A percentile compares a stretch with the other conserved stretches of the same genome.
These are phyloP conservation scores for Lichenothelia convexa DNA, from an alignment of 495 filamentous ascomycete genomes.

Conservation along the genomic window DNA sequence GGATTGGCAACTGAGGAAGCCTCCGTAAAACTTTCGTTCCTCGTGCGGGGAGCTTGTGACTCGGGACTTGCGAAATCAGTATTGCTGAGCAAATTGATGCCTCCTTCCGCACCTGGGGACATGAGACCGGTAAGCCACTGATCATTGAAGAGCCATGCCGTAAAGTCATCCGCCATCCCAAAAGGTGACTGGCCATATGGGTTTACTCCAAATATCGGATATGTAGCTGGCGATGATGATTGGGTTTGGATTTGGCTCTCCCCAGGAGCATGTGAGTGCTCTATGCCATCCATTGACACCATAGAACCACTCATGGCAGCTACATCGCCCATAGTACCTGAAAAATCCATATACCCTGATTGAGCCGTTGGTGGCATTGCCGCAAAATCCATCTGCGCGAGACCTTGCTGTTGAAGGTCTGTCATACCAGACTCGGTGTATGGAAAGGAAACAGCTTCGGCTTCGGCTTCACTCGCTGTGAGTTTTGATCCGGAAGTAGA, in stretches of 20 bases:
- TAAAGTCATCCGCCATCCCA: constrained; percentile 80
- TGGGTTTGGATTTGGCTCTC: too few relatives aligned
- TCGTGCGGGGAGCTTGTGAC: constrained; percentile 17
- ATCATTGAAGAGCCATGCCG: constrained; percentile 78
- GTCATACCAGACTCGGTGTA: too few relatives aligned
- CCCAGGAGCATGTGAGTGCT: too few relatives aligned
- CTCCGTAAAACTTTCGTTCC: constrained; percentile 12
- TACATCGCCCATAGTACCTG: constrained; percentile 32
- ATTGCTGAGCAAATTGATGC: constrained; percentile 9
- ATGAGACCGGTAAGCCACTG: constrained; percentile 14
- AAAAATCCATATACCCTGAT: constrained; percentile 21
- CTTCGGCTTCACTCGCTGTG: too few relatives aligned
- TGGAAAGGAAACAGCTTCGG: too few relatives aligned
- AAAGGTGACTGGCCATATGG: constrained; percentile 70
- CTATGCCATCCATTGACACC: constrained; percentile 64
- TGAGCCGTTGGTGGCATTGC: too few relatives aligned
- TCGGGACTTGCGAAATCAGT: constrained; percentile 8
- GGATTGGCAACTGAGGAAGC: constrained; percentile 14
- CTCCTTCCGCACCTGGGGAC: constrained; percentile 10
- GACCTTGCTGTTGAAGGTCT: too few relatives aligned
- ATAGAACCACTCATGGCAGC: constrained; percentile 47
- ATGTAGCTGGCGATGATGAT: too few relatives aligned
- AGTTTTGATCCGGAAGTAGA: too few relatives aligned
- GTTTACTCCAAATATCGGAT: constrained; percentile 37
- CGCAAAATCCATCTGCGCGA: too few relatives aligned